Evolutionary conservation across 2,329 filamentous ascomycete species (phyloP), one percentile per base, ranked within the genome.

Genomic region (Hypoxylon sp.): DNA sequence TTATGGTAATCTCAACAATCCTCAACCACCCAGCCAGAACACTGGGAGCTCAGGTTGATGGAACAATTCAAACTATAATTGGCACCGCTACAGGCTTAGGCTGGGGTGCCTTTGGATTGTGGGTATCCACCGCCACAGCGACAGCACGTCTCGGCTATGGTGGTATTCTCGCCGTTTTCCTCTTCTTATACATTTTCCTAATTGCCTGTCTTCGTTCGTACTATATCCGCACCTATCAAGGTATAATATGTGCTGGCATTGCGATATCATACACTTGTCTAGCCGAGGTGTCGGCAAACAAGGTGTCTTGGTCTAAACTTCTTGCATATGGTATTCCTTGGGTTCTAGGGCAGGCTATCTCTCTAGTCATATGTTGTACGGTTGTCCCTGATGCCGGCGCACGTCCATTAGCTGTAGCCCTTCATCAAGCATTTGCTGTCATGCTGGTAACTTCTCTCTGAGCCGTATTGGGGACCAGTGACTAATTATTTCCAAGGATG

Each of bases 1-100:
- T 89, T 65, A 85, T 88, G 80, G 83, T 81, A 3, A 75, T 89
- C 52, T 89, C 87, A 2, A 80, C 84, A n/a, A 82, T 89, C 19
- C 72, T 89, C 48, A 89, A 89, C 64, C 87, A 89, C 70, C 82
- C 87, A 2, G 86, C 84, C 21, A 81, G 87, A 39, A 84, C 85
- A 1, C 72, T 89, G 56, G 87, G 87, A 5, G 83, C 86, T 11
- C 87, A 89, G 70, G 75, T 89, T 21, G 87, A 89, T 73, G 87
- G 87, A 1, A 77, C 83, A 3, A 61, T 87, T 46, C 75, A 86
- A 19, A 88, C 86, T 4, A 84, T 82, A n/a, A 31, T 86, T 5
- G 87, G 87, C 2, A 85, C 85, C 0, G 83, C 83, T 4, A 79
- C 82, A 31, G 87, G 87, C 1, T 75, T 89, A 6, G 86, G 82